A percentile compares a stretch with the other conserved stretches of the same genome.
phyloP scores from a whole-genome alignment of 129 eudicot genomes.

The Flaveria sonorensis region DNA sequence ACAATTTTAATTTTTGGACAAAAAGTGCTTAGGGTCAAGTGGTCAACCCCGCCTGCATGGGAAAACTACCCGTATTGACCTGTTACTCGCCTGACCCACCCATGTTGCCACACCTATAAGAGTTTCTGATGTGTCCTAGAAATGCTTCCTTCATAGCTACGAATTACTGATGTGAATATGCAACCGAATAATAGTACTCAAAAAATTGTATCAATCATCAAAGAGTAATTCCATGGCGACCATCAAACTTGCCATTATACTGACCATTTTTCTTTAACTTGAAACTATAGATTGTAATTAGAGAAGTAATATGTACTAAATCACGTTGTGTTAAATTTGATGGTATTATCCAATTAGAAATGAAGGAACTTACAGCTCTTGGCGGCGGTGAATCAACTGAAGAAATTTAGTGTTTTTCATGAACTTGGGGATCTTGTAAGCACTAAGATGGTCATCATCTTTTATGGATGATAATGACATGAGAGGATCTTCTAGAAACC shows the following conservation, averaged over 20 bases:
- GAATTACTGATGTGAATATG: background rate
- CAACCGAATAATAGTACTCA: background rate
- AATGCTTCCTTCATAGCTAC: constrained; percentile 10
- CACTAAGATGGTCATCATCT: constrained; percentile 89
- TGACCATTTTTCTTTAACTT: constrained; percentile 1
- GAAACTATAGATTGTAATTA: too few species aligned
- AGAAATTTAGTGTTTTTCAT: constrained; percentile 62
- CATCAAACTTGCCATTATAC: constrained; percentile 18
- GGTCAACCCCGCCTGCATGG: background rate
- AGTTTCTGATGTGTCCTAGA: background rate
- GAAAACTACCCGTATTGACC: too few species aligned
- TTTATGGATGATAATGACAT: constrained; percentile 70
- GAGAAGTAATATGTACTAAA: background rate
- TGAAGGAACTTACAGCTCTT: constrained; percentile 60
- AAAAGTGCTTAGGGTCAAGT: background rate
- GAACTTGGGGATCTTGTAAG: constrained; percentile 79
- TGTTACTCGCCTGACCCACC: too few species aligned
- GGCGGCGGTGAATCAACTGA: constrained; percentile 83
- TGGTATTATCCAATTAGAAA: background rate
- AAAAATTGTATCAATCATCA: background rate
- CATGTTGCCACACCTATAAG: background rate
- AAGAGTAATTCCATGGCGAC: constrained; percentile 5
- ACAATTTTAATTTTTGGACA: too few species aligned
- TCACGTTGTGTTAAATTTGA: background rate
- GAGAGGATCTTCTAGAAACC: constrained; percentile 82